Base-by-base conservation (phyloP, 495 filamentous ascomycete species). In the Pyrenula aspistea region DNA sequence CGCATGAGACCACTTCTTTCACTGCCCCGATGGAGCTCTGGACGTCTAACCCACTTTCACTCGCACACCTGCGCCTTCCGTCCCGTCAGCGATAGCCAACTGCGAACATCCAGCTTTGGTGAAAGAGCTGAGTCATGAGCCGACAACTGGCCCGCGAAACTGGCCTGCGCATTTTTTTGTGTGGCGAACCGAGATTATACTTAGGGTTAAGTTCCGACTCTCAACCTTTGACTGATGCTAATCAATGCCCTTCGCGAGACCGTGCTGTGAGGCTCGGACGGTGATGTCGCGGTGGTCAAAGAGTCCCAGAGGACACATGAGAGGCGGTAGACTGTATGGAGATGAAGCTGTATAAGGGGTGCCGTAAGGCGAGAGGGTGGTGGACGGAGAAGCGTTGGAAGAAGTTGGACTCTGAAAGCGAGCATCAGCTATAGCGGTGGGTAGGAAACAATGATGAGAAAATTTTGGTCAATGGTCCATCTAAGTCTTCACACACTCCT, bases 1-100 rank as follows among this genome's bases (percentile, higher is more conserved):
- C 65, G 65, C 72, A 77, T 77, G 71, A 71, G 58, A 54, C 60
- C 67, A 70, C 70, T 62, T 74, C 71, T 74, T 73, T 72, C 57
- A 57, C 55, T 57, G 60, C 65, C 60, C 55, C 48, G 53, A 50
- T 54, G 60, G 10, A 59, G 62, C 67, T 74, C 70, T 75, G 71
- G 67, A 67, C 58, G 65, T 63, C 69, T 63, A 63, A 60, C 67
- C 63, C 50, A 20, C 20, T 70, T 77, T 77, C 61, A 55, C 64
- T 55, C 57, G 51, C 49, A 60, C 64, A 36, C 62, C 25, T 68
- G 60, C 57, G 58, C 22, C 20, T 24, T 52, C 50, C 10, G 50
- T 19, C 19, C 19, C 20, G 50, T 21, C n/a, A 19, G 19, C 50
- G 50, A 8, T 8, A 52, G 50, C 50, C 50, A 24, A 52, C 8